phyloP scores from a whole-genome alignment of 176 grass and related monocot species.

The Musa itinerans region DNA sequence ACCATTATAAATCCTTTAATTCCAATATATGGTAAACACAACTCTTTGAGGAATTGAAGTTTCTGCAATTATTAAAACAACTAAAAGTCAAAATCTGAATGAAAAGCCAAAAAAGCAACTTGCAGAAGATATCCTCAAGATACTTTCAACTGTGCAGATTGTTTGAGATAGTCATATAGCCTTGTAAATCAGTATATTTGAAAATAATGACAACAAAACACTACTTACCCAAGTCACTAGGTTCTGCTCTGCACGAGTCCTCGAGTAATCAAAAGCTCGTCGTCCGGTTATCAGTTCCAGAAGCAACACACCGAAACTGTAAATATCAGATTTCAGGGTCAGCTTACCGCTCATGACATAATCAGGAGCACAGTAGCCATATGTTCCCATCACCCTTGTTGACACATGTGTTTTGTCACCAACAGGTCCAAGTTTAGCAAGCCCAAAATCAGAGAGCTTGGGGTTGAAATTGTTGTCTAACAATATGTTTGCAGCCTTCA shows the following conservation, averaged over 20 bases:
- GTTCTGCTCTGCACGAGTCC: conserved; percentile 4
- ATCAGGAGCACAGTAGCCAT: conserved; percentile 14
- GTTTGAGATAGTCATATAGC: too few relatives aligned
- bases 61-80: too few relatives aligned
- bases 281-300: conserved; percentile 6
- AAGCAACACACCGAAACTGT: conserved; percentile 12
- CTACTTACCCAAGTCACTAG: background rate
- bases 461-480: conserved; percentile 6
- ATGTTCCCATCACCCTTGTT: conserved; percentile 16
- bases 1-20: too few relatives aligned
- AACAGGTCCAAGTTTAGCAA: conserved; percentile 18
- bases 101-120: background rate
- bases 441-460: conserved; percentile 18
- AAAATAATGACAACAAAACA: too few relatives aligned
- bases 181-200: too few relatives aligned
- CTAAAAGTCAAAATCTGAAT: background rate
- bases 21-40: too few relatives aligned
- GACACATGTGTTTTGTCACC: conserved; percentile 17
- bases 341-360: conserved; percentile 12
- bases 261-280: conserved; percentile 4
- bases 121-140: too few relatives aligned
- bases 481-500: conserved; percentile 12
- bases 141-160: too few relatives aligned
- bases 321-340: conserved; percentile 4
- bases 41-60: too few relatives aligned